Conservation (phyloP, 1,139 yeast species). For the Arxiozyma bovina region DNA sequence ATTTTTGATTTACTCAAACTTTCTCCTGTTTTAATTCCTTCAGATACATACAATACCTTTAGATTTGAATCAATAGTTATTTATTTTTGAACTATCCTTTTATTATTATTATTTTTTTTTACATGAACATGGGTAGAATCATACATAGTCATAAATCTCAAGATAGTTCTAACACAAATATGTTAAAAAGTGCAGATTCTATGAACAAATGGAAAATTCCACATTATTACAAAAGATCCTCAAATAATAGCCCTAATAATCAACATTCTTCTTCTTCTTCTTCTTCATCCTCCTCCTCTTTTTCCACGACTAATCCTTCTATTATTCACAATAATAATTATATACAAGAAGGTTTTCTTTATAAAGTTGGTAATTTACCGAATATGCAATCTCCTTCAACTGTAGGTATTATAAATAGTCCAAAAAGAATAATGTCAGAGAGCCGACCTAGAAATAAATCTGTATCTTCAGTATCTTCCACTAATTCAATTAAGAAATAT, state of each 20-base stretch:
- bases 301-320: not conserved
- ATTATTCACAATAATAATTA: not conserved
- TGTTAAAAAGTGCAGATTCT: constrained; percentile 18
- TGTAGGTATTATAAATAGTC: constrained; percentile 21
- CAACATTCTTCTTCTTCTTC: constrained; percentile 1
- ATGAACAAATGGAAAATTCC: constrained; percentile 30
- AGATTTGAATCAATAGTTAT: not conserved
- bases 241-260: constrained; percentile 6
- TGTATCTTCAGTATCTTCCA: not conserved
- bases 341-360: not conserved
- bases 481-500: constrained; percentile 4
- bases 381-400: constrained; percentile 11
- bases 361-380: not conserved
- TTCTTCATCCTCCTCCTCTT: too few species aligned
- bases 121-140: constrained; percentile 1
- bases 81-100: too few species aligned
- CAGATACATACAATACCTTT: not conserved
- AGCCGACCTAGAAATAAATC: constrained; percentile 9
- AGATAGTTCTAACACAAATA: constrained; percentile 4
- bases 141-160: constrained; percentile 1
- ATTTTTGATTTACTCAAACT: too few species aligned
- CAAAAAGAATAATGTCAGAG: constrained; percentile 26
- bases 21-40: too few species aligned
- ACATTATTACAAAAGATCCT: constrained; percentile 26
- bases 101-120: too few species aligned